Evolutionary conservation across 495 filamentous ascomycete species (phyloP).

Genomic region (Penicillium paxilli): DNA sequence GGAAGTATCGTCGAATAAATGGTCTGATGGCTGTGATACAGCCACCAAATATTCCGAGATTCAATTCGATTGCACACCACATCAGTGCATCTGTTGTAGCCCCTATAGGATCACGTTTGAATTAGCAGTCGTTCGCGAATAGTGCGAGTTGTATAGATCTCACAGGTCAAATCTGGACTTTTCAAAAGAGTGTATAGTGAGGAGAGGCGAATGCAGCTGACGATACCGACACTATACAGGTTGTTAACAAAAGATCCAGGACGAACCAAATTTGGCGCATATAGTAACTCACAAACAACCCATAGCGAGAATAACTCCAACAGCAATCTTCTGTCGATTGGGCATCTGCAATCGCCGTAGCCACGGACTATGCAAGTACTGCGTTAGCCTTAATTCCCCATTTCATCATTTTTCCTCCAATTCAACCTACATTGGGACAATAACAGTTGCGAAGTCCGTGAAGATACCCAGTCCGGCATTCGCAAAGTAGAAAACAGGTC

Average conservation of each 20-base stretch:
- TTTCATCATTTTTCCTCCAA: background rate
- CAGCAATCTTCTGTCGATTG: slow-evolving; percentile 28
- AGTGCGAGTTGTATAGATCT: background rate
- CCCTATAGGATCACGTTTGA: slow-evolving; percentile 15
- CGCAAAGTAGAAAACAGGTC: slow-evolving; percentile 35
- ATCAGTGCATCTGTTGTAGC: slow-evolving; percentile 26
- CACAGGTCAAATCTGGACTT: slow-evolving; percentile 31
- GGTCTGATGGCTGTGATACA: slow-evolving; percentile 36
- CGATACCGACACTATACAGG: slow-evolving; percentile 28
- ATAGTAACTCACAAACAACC: slow-evolving; percentile 33
- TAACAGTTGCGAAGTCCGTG: slow-evolving; percentile 37
- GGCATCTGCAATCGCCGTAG: slow-evolving; percentile 36
- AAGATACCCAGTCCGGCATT: slow-evolving; percentile 37
- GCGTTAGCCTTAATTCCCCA: background rate
- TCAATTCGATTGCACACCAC: slow-evolving; percentile 37
- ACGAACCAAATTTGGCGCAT: background rate
- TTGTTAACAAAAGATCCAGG: background rate
- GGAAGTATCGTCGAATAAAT: slow-evolving; percentile 34
- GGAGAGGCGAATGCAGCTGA: slow-evolving; percentile 35
- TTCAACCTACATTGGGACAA: slow-evolving; percentile 35
- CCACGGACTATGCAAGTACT: slow-evolving; percentile 21
- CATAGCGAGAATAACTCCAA: slow-evolving; percentile 27
- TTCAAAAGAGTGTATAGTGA: slow-evolving; percentile 22
- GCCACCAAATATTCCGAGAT: slow-evolving; percentile 36
- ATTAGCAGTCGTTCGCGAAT: background rate